Percentiles rank a stretch among this genome's conserved stretches.
Conservation (phyloP, 2,329 filamentous ascomycete species). For the Dactylellina haptotyla region DNA sequence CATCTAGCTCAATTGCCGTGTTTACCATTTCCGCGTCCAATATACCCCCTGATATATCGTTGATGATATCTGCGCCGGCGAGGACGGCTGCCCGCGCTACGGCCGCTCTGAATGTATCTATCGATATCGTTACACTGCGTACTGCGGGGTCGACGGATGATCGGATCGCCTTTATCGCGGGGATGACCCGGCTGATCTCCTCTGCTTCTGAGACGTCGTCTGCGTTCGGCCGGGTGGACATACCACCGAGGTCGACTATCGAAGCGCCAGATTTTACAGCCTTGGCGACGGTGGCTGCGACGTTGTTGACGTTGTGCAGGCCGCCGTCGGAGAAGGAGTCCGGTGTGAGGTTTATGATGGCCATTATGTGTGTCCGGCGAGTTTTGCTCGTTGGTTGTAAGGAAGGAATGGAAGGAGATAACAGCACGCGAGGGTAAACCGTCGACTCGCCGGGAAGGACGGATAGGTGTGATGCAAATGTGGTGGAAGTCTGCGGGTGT, state of each 20-base stretch:
- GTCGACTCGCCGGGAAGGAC: conserved; percentile 53
- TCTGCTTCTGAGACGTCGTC: conserved; percentile 75
- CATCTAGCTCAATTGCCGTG: conserved; percentile 79
- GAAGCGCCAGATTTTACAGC: conserved; percentile 77
- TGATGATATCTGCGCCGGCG: conserved; percentile 89
- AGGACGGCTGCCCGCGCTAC: conserved; percentile 80
- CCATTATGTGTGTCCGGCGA: conserved; percentile 83
- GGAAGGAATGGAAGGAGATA: conserved; percentile 65
- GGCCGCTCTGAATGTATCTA: conserved; percentile 89
- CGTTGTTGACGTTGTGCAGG: conserved; percentile 65
- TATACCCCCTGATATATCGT: conserved; percentile 86
- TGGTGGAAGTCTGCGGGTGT: conserved; percentile 57
- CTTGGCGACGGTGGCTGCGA: conserved; percentile 69
- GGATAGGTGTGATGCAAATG: conserved; percentile 56
- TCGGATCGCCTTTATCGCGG: conserved; percentile 79
- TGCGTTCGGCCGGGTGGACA: conserved; percentile 85
- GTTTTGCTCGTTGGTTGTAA: conserved; percentile 68
- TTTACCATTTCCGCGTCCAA: conserved; percentile 84
- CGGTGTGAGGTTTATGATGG: conserved; percentile 91
- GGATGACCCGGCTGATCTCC: conserved; percentile 80
- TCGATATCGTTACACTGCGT: conserved; percentile 65
- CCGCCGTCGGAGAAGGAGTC: conserved; percentile 98
- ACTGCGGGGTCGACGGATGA: conserved; percentile 70
- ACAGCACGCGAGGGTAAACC: conserved; percentile 68
- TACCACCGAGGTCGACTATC: conserved; percentile 91